phyloP scores from a whole-genome alignment of 371 early-diverging fungal genomes.

The Amoeboaphelidium protococcarum region DNA sequence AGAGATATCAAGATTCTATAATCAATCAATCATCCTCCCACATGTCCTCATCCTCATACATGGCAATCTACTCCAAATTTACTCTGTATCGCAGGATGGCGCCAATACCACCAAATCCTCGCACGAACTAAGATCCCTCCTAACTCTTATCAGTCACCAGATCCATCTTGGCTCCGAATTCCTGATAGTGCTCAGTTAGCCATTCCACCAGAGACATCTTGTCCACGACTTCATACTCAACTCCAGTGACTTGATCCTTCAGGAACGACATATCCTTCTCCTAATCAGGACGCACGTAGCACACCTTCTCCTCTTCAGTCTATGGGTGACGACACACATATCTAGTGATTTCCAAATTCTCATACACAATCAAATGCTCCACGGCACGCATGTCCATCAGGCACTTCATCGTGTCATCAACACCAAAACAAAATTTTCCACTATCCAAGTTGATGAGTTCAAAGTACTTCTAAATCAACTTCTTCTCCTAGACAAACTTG shows the following conservation, averaged over 20 bases:
- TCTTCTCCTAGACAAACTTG: constrained; percentile 97
- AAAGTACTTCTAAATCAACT: constrained; percentile 85
- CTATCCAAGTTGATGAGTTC: constrained; percentile 89
- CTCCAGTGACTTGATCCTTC: constrained; percentile 30
- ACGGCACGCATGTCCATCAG: constrained; percentile 91
- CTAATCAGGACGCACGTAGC: constrained; percentile 53
- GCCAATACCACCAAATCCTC: constrained; percentile 99
- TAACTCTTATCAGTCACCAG: constrained; percentile 92
- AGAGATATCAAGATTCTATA: too few species aligned
- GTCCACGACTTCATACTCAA: constrained; percentile 49
- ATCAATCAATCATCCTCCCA: too few species aligned
- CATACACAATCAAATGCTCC: constrained; percentile 93
- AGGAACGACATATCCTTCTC: constrained; percentile 40
- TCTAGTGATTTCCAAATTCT: constrained; percentile 55
- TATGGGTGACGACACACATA: constrained; percentile 40
- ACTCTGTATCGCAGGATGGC: constrained; percentile 95
- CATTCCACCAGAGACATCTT: constrained; percentile 77
- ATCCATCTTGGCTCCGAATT: constrained; percentile 79
- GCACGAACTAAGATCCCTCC: constrained; percentile 97
- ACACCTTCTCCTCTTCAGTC: constrained; percentile 29
- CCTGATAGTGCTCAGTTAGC: constrained; percentile 95
- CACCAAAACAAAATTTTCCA: constrained; percentile 90
- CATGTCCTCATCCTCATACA: constrained; percentile 6
- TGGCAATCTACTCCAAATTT: constrained; percentile 25
- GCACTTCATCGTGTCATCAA: constrained; percentile 89